Base-by-base conservation (phyloP, 225 moss, liverwort and hornwort species). In the Bryum argenteum region DNA sequence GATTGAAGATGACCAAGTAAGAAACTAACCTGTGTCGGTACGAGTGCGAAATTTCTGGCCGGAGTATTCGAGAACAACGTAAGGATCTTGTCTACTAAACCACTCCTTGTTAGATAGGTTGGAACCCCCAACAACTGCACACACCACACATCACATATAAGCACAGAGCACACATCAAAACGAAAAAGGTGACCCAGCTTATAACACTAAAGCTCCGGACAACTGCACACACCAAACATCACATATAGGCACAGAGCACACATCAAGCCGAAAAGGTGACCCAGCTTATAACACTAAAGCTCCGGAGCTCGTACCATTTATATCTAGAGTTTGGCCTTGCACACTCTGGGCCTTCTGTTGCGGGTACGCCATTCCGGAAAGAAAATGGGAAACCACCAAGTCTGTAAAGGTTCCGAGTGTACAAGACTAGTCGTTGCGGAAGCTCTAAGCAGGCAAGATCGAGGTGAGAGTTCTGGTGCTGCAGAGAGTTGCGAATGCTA, bases 41-140 rank as follows among this genome's bases (percentile, higher is more conserved):
- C 78, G 90, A 7, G 91, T 74, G 73, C 90, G 90, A 38, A 85
- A 87, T 28, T 72, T 89, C 54, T 28, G 89, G 61, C 63, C 79
- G 40, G 69, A 83, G 65, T 97, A 97, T 37, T 94, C 90, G n/a
- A 97, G 60, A 15, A 80, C 56, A 47, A 97, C 89, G 2, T 97
- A 97, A 3, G 97, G 94, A 58, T 97, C 94, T 72, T 97, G 97
- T 75, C 67, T 86, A 16, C 89, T 79, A 67, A 97, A 90, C 97
- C 90, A 94, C 76, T 97, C 91, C 80, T 94, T 97, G 71, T 97
- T 58, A 26, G 67, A 58, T 43, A 94, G 75, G 48, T 84, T 80
- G 62, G 50, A 83, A 72, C 88, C 86, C 11, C 94, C 94, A 40
- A 87, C 80, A 38, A 94, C 97, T 97, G 94, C 63, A 41, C n/a